Conservation (phyloP, 352 stramenopile genomes). For the Blastocystis sp. region DNA sequence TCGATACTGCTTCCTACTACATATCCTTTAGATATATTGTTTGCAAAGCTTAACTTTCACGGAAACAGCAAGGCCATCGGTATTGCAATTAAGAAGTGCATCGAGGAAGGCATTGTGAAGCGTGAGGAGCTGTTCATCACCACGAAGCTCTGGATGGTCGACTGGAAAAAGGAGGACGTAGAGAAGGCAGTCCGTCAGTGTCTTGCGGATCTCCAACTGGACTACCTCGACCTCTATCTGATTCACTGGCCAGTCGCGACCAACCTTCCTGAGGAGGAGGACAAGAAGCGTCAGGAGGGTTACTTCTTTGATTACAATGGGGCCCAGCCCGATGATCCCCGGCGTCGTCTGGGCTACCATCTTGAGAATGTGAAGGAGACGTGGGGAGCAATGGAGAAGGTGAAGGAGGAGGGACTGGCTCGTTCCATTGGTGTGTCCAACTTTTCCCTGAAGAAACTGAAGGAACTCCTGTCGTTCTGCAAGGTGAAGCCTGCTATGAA, state of each 20-base stretch:
- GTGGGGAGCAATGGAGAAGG: conserved; percentile 68
- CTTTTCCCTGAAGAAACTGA: conserved; percentile 69
- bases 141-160: conserved; percentile 72
- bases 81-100: conserved; percentile 65
- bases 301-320: conserved; percentile 44
- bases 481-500: conserved; percentile 69
- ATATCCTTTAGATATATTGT: not conserved
- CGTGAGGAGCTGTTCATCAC: conserved; percentile 75
- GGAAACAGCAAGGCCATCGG: conserved; percentile 70
- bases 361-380: conserved; percentile 60
- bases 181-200: conserved; percentile 69
- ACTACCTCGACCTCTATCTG: conserved; percentile 76
- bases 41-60: conserved; percentile 57
- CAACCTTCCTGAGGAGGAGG: conserved; percentile 57
- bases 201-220: conserved; percentile 69
- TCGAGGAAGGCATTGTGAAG: conserved; percentile 69
- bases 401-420: conserved; percentile 70
- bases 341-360: conserved; percentile 57
- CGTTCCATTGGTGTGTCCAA: conserved; percentile 74
- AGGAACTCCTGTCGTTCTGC: conserved; percentile 67
- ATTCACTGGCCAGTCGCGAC: conserved; percentile 74
- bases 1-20: conserved; percentile 55
- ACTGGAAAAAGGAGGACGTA: conserved; percentile 70
- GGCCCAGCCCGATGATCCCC: not conserved
- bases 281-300: conserved; percentile 34